Evolutionary conservation across 169 alveolate species (phyloP).

Genomic region (Eimeria tenella): DNA sequence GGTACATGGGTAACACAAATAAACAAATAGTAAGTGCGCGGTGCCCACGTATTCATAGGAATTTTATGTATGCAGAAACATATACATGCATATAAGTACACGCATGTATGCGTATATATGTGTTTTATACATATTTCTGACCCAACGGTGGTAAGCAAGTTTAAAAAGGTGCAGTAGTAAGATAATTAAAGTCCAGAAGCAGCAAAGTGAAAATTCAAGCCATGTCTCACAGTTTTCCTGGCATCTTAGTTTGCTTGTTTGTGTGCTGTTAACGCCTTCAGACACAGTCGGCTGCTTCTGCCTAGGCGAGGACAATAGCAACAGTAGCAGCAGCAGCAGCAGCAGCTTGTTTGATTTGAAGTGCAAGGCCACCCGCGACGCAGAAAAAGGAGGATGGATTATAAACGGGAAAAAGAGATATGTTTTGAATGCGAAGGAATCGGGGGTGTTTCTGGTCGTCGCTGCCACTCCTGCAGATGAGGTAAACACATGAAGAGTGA

Average conservation of each 20-base stretch:
- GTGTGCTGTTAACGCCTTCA: slow-evolving; percentile 9
- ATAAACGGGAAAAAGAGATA: slow-evolving; percentile 65
- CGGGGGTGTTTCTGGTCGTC: slow-evolving; percentile 75
- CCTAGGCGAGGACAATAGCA: slow-evolving; percentile 25
- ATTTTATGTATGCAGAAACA: too few species aligned
- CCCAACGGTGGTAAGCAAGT: neutral
- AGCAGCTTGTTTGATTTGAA: slow-evolving; percentile 73
- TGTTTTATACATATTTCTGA: neutral
- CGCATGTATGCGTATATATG: neutral
- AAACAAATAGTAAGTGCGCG: too few species aligned
- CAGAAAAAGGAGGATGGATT: slow-evolving; percentile 3
- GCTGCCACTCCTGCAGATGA: slow-evolving; percentile 57
- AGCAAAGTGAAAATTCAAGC: neutral
- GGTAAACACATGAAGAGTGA: neutral
- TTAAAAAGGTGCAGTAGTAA: neutral
- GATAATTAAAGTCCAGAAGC: too few species aligned
- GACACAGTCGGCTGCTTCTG: slow-evolving; percentile 77
- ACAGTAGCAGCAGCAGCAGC: neutral
- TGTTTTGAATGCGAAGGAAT: slow-evolving; percentile 74
- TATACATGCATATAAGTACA: neutral
- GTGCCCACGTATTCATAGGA: too few species aligned
- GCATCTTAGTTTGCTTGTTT: neutral
- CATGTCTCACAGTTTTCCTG: neutral
- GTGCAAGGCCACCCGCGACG: slow-evolving; percentile 54
- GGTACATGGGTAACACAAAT: too few species aligned